phyloP scores from a whole-genome alignment of 768 basidiomycete species.

The Rhizopogon rudus region DNA sequence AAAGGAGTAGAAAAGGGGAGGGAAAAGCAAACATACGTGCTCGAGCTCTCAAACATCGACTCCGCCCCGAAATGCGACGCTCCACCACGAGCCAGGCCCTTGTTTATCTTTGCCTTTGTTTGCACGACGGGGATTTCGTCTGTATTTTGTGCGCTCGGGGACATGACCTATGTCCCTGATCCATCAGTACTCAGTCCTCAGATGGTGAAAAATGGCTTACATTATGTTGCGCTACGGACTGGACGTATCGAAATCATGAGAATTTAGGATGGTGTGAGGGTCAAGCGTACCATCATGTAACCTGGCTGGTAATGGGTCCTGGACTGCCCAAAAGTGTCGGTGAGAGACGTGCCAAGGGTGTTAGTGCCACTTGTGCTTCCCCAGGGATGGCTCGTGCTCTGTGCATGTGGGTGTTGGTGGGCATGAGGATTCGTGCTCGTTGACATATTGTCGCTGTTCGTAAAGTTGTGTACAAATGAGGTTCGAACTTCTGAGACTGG shows the following conservation, averaged over 20 bases:
- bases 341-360: conserved; percentile 46
- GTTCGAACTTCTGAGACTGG: too few relatives aligned
- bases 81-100: conserved; percentile 56
- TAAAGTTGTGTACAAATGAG: background rate
- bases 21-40: conserved; percentile 15
- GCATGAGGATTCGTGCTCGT: conserved; percentile 30
- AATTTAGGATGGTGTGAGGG: background rate
- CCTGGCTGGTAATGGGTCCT: conserved; percentile 77
- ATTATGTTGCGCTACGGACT: conserved; percentile 63
- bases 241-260: background rate
- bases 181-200: background rate
- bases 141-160: conserved; percentile 55
- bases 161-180: conserved; percentile 23
- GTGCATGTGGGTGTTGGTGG: conserved; percentile 29
- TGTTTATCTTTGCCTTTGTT: conserved; percentile 79
- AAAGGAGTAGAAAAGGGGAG: background rate
- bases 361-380: conserved; percentile 35
- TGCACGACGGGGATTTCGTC: conserved; percentile 74
- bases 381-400: conserved; percentile 46
- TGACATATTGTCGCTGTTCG: conserved; percentile 13
- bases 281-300: conserved; percentile 65
- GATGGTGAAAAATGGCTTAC: conserved; percentile 27
- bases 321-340: conserved; percentile 67
- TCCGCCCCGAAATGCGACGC: conserved; percentile 77
- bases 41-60: conserved; percentile 76